These are phyloP conservation scores for Rubus idaeus DNA, from an alignment of 306 rosid genomes.

Conservation along the genomic window DNA sequence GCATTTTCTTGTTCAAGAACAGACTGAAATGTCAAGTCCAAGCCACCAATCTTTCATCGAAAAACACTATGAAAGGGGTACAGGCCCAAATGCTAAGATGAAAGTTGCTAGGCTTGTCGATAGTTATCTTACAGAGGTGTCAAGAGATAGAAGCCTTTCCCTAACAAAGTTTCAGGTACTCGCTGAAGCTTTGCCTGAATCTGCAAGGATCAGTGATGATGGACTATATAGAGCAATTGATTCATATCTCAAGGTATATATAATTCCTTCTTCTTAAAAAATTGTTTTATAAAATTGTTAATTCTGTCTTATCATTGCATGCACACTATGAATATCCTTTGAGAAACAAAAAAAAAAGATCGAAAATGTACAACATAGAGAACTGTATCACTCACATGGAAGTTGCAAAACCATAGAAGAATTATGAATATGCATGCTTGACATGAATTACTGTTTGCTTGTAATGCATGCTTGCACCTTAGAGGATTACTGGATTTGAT, in stretches of 20 bases:
- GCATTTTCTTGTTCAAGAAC: slow-evolving; percentile 95
- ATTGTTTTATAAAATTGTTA: not conserved
- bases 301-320: not conserved
- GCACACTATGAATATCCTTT: not conserved
- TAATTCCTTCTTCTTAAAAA: slow-evolving; percentile 7
- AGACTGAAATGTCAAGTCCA: slow-evolving; percentile 77
- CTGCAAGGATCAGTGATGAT: slow-evolving; percentile 94
- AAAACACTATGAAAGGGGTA: slow-evolving; percentile 51
- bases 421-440: not conserved
- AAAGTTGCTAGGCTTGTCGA: slow-evolving; percentile 97
- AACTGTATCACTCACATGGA: not conserved
- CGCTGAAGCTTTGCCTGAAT: slow-evolving; percentile 98
- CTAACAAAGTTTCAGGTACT: slow-evolving; percentile 96
- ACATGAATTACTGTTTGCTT: not conserved
- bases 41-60: slow-evolving; percentile 56
- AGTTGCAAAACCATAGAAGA: not conserved
- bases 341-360: not conserved
- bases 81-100: slow-evolving; percentile 70
- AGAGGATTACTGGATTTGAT: not conserved
- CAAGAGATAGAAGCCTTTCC: slow-evolving; percentile 89
- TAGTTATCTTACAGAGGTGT: slow-evolving; percentile 93
- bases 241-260: slow-evolving; percentile 90
- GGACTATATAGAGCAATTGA: slow-evolving; percentile 97
- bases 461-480: not conserved
- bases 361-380: not conserved